Evolutionary conservation across 345 rosid genomes (phyloP), one percentile per base, ranked within the genome.

Genomic region (Iberis pinnata): DNA sequence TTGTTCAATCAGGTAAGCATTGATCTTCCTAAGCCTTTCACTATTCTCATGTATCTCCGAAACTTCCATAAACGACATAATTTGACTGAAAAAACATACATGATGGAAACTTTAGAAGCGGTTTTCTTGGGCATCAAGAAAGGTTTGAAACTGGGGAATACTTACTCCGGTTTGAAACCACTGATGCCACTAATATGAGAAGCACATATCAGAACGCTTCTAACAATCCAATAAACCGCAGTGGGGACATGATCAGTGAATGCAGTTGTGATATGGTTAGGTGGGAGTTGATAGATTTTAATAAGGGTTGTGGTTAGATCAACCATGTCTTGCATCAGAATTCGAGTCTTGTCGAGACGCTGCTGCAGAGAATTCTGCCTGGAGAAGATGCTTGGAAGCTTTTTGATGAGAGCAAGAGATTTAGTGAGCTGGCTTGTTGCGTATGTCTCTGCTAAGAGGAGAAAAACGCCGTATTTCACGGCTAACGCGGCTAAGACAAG

Each of bases 181-280:
- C 78, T 71, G 19, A 78, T 76, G 40, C 78, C 69, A 12, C 67
- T 69, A 68, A 89, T 77, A 72, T 80, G 87, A 22, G 84, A 29
- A 4, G 82, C 75, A 56, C 89, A 83, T 16, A 80, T 83, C 63
- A 83, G 61, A 9, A 79, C 78, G 47, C 88, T 63, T 60, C 89
- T 73, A 53, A 81, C 73, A 35, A 86, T 81, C 97, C 93, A 86
- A 58, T 86, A 83, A 40, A 89, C 92, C 10, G 95, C 82, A 17
- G 76, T 57, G 8, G 97, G 93, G 29, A 86, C 58, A 39, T 75
- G 81, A 10, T 75, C 78, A 0, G 81, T 51, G 42, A 55, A 33
- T 22, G 75, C 88, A 1, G 43, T 0, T 27, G 88, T 35, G 43
- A 79, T 74, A 68, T 86, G 83, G n/a, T 60, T 67, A 5, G 78